Evolutionary conservation across 768 basidiomycete genomes (phyloP).

Genomic region (Trametes gibbosa): DNA sequence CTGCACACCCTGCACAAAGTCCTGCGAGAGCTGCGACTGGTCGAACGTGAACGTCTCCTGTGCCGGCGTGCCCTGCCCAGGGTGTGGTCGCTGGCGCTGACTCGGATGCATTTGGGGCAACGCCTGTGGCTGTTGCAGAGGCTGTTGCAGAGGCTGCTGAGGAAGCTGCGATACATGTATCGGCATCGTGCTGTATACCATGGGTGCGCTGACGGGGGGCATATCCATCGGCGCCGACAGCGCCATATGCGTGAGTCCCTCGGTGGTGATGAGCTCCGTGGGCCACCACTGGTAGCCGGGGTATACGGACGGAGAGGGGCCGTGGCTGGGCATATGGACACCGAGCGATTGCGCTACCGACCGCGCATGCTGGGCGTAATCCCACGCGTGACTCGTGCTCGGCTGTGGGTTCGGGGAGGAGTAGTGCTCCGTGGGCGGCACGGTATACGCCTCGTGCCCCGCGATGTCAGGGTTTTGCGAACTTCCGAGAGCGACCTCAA

Average conservation of each 20-base stretch:
- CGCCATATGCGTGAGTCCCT: constrained; percentile 10
- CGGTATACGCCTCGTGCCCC: constrained; percentile 6
- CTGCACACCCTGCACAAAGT: constrained; percentile 22
- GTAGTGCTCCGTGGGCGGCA: not conserved
- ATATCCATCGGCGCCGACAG: constrained; percentile 16
- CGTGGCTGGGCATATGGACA: not conserved
- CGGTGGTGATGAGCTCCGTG: constrained; percentile 12
- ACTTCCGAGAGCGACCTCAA: constrained; percentile 23
- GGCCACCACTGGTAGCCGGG: constrained; percentile 31
- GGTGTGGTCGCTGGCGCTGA: not conserved
- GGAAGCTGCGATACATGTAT: constrained; percentile 18
- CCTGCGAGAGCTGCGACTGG: constrained; percentile 16
- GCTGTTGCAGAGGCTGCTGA: too few species aligned
- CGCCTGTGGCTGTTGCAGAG: not conserved
- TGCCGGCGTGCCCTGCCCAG: not conserved
- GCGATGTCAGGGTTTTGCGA: constrained; percentile 16
- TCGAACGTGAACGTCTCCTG: constrained; percentile 26
- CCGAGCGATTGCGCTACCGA: constrained; percentile 14
- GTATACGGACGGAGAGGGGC: not conserved
- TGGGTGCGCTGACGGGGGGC: constrained; percentile 5
- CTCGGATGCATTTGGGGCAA: not conserved
- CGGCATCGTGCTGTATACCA: constrained; percentile 10
- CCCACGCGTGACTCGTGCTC: not conserved
- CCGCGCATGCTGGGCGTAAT: constrained; percentile 5
- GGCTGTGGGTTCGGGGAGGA: not conserved